Evolutionary conservation across 257 asterid genomes (phyloP), one percentile per base, ranked within the genome.

Genomic region (Nicotiana benthamiana): DNA sequence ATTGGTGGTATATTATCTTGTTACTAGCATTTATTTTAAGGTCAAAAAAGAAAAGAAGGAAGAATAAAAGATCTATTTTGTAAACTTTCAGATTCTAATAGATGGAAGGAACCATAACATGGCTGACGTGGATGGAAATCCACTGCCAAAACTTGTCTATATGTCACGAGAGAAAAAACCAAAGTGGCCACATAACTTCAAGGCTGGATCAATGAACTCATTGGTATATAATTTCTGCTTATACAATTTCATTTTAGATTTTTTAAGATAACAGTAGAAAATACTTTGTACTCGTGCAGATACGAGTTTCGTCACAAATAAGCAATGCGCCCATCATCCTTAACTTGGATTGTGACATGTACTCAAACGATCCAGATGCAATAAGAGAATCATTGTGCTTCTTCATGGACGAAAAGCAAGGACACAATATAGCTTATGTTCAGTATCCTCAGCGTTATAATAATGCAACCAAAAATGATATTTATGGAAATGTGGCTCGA

Each of bases 271-370:
- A 66, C n/a, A 40, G 13, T 40, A 1, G 0, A 68, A 68, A 43
- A 11, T 0, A 7, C 9, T 34, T 68, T 20, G 9, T 22, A 54
- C 20, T 2, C 26, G 60, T 89, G 87, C 88, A 95, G 99, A 86
- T 90, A 77, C 85, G 99, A 80, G 97, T 93, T 66, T 95, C 97
- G 3, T 84, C 93, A 34, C 87, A 76, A 67, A 89, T 95, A 86
- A 95, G 91, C 84, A 93, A 95, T 63, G 97, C 93, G 1, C 96
- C 97, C 1, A 81, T 93, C 85, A 91, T 93, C 56, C 96, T 93
- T 67, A 92, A 92, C 40, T 81, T 95, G 75, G 99, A 95, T 84
- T 95, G 99, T 64, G 99, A 95, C 78, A 95, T 93, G 99, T 93
- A 92, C 82, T 86, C 93, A 1, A 93, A 92, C 12, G 93, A 95